Base-by-base conservation (phyloP, 1,284 basidiomycete species). In the Puccinia polysora region DNA sequence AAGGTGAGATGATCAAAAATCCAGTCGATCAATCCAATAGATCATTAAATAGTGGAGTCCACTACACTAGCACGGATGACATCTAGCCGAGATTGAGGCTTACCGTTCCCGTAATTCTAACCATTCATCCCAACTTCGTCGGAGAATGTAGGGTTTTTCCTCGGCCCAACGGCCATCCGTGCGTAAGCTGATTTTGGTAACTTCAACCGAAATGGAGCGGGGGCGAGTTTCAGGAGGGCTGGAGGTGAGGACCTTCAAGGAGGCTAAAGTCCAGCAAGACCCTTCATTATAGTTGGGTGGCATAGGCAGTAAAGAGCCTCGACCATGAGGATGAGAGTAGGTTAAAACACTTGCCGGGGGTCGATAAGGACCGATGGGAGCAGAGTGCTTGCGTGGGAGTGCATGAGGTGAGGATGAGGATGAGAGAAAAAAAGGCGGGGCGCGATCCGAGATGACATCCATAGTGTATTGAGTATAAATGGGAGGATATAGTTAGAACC, bases 41-140 rank as follows among this genome's bases (percentile, higher is more conserved):
- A 38, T 2, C n/a, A 15, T 18, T 23, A 36, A 20, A 4, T 30
- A 4, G 7, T 7, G 30, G 2, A 52, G 34, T 18, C 8, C 10
- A 50, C n/a, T 34, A 14, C 12, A 43, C n/a, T n/a, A 49, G 63
- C 15, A 25, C 3, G 25, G 18, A 18, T 18, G 34, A 25, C 38
- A 15, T 8, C 1, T 32, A 34, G 30, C 4, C 4, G 34, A 30
- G 12, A 36, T 25, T 38, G 20, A 2, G 32, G 20, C 52, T 56
- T 23, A 68, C 65, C 20, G 23, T 12, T 68, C 65, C 30, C 65
- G 38, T 5, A 58, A 56, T 4, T 68, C 65, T 1, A 68, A 38
- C 65, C 65, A 68, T 23, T 68, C 65, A 23, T 58, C 65, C 65
- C 65, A 68, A 43, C 32, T 68, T 34, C 58, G 38, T 32, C 49